These are phyloP conservation scores for Hypomontagnella monticulosa DNA, from an alignment of 495 filamentous ascomycete genomes.

Conservation along the genomic window DNA sequence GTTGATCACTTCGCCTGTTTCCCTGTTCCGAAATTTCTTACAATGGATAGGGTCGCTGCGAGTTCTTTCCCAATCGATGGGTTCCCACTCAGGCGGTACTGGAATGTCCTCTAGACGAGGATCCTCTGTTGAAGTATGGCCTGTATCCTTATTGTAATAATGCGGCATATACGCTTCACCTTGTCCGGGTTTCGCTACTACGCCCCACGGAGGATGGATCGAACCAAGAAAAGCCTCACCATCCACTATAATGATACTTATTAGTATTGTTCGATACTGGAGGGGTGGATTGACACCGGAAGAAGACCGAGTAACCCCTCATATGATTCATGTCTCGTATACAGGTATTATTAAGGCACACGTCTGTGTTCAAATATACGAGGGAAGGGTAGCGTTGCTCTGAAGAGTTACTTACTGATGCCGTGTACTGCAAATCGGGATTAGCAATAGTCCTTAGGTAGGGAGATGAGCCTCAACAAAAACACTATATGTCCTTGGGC, in stretches of 20 bases:
- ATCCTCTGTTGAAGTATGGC: not conserved
- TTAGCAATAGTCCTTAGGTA: slow-evolving; percentile 3
- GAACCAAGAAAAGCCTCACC: slow-evolving; percentile 26
- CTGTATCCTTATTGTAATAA: slow-evolving; percentile 1
- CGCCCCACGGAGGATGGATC: slow-evolving; percentile 12
- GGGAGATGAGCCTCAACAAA: not conserved
- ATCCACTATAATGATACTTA: slow-evolving; percentile 2
- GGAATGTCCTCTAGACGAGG: slow-evolving; percentile 19
- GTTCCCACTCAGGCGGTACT: slow-evolving; percentile 21
- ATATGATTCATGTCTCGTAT: too few relatives aligned
- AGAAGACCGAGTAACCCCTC: too few relatives aligned
- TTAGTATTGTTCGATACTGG: not conserved
- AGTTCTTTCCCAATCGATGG: slow-evolving; percentile 7
- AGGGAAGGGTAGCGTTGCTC: too few relatives aligned
- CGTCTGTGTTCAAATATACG: too few relatives aligned
- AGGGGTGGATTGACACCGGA: not conserved
- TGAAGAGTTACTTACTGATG: slow-evolving; percentile 18
- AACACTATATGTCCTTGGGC: too few relatives aligned
- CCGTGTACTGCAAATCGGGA: slow-evolving; percentile 7
- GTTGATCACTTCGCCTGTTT: slow-evolving; percentile 28
- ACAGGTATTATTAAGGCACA: too few relatives aligned
- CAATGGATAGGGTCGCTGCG: slow-evolving; percentile 17
- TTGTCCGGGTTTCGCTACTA: not conserved
- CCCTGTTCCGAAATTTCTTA: slow-evolving; percentile 15
- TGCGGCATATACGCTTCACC: not conserved